Percentiles rank a stretch among this genome's conserved stretches.
Conservation (phyloP, 306 rosid genomes). For the Cicer judaicum region DNA sequence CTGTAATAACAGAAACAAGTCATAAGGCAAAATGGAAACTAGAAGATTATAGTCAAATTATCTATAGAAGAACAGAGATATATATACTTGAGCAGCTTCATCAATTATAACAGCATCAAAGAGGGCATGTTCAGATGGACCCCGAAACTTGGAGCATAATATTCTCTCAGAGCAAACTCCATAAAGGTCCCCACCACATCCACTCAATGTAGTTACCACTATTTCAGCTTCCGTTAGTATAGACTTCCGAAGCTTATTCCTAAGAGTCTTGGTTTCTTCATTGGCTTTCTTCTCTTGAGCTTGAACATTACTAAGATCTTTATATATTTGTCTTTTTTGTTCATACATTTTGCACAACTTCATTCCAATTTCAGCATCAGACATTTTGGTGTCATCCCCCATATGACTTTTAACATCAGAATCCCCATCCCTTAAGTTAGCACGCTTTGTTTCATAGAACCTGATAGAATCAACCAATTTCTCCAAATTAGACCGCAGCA, state of each 20-base stretch:
- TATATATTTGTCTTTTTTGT: constrained; percentile 83
- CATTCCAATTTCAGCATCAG: constrained; percentile 65
- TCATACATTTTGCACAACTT: constrained; percentile 79
- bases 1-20: constrained; percentile 51
- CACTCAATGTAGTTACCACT: constrained; percentile 92
- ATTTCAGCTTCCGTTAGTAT: constrained; percentile 91
- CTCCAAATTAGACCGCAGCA: constrained; percentile 78
- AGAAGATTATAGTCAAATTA: constrained; percentile 35
- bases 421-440: constrained; percentile 68
- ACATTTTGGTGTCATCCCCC: constrained; percentile 67
- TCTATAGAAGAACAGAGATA: constrained; percentile 38
- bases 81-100: constrained; percentile 95
- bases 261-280: constrained; percentile 74
- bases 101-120: constrained; percentile 92
- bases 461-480: constrained; percentile 79
- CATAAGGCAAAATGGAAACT: constrained; percentile 39
- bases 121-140: constrained; percentile 79
- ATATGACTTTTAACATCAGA: constrained; percentile 50
- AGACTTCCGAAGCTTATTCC: constrained; percentile 80
- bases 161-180: constrained; percentile 88
- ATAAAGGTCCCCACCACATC: constrained; percentile 90
- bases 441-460: constrained; percentile 81
- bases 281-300: constrained; percentile 78
- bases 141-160: constrained; percentile 72
- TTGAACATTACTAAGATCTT: constrained; percentile 77